Percentiles rank a stretch among this genome's conserved stretches.
phyloP scores from a whole-genome alignment of 306 rosid species.

The Cicer cuneatum region DNA sequence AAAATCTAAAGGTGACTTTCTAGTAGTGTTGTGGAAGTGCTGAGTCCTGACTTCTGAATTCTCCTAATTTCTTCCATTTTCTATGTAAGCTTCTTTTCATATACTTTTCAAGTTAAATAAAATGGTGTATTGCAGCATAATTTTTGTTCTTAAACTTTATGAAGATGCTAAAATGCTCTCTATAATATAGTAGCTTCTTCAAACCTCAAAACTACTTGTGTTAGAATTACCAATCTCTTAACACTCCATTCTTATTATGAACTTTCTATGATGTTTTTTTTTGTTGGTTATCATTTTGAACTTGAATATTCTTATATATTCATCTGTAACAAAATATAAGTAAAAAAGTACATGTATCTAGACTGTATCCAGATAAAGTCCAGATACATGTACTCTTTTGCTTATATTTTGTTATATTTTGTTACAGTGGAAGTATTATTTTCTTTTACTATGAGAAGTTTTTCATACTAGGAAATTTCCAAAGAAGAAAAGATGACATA shows the following conservation, averaged over 20 bases:
- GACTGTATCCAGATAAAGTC: no score
- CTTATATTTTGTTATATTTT: no score
- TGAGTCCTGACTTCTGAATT: conserved; percentile 30
- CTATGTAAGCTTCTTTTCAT: conserved; percentile 27
- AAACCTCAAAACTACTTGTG: background rate
- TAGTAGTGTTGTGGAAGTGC: conserved; percentile 2
- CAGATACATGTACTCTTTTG: no score
- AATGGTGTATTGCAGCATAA: background rate
- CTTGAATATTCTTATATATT: background rate
- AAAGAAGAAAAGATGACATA: conserved; percentile 59
- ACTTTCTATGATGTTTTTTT: background rate
- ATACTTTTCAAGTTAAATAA: background rate
- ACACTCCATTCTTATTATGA: background rate
- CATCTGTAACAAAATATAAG: no score
- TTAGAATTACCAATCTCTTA: background rate
- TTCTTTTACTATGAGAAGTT: background rate
- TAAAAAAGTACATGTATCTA: background rate
- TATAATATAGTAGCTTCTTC: background rate
- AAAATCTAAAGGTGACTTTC: no score
- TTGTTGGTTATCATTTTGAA: background rate
- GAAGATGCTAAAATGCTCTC: background rate
- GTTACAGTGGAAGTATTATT: no score
- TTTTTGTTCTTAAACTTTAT: background rate
- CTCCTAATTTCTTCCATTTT: background rate
- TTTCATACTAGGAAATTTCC: background rate